Evolutionary conservation across 2,329 filamentous ascomycete species (phyloP).

Genomic region (Fusarium luffae): DNA sequence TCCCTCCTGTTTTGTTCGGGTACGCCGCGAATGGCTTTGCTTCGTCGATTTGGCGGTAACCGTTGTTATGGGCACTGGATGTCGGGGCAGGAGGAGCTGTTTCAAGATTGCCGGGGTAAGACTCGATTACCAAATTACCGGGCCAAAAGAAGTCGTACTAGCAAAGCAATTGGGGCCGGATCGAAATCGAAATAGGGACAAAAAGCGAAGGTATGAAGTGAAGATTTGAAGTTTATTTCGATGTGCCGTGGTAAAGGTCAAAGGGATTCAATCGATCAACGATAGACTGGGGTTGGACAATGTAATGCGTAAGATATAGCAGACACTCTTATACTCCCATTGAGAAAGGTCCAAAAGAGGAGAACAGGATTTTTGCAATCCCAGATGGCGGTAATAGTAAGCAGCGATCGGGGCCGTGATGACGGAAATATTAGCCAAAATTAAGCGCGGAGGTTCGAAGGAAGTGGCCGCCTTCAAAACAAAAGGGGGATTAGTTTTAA

Average conservation of each 20-base stretch:
- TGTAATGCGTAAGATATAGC: conserved; percentile 8
- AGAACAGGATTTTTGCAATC: conserved; percentile 38
- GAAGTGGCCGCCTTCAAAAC: conserved; percentile 31
- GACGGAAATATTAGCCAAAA: conserved; percentile 34
- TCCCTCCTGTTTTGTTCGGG: conserved; percentile 39
- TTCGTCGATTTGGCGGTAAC: conserved; percentile 28
- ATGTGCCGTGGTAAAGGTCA: conserved; percentile 11
- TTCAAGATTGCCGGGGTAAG: conserved; percentile 45
- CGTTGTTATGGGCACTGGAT: conserved; percentile 42
- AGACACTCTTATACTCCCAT: conserved; percentile 14
- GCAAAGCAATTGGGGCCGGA: conserved; percentile 26
- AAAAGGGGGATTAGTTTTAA: conserved; percentile 29
- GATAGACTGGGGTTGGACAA: conserved; percentile 32
- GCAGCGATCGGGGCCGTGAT: conserved; percentile 30
- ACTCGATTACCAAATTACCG: conserved; percentile 36
- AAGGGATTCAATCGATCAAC: conserved; percentile 42
- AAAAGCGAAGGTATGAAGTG: conserved; percentile 40
- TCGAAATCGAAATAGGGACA: conserved; percentile 36
- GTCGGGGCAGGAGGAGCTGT: conserved; percentile 41
- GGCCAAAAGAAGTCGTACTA: conserved; percentile 36
- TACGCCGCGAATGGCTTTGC: conserved; percentile 20
- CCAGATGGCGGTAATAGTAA: conserved; percentile 17
- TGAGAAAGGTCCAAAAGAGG: conserved; percentile 23
- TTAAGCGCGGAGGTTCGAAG: conserved; percentile 24
- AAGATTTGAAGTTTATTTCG: conserved; percentile 27